Conservation (phyloP, 257 asterid species). For the Gynochthodes officinalis region DNA sequence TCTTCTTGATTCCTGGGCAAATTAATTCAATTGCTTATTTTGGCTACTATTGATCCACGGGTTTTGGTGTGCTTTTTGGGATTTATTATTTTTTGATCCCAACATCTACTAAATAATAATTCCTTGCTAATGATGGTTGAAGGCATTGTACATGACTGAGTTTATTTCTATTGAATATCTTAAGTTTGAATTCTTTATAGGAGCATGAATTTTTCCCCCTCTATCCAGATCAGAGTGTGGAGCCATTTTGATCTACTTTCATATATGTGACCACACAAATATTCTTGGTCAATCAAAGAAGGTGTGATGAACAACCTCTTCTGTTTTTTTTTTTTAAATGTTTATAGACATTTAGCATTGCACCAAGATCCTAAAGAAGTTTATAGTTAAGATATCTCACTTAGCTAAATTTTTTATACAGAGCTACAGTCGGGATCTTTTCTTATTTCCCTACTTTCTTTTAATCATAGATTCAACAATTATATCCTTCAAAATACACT, state of each 20-base stretch:
- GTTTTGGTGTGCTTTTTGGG: too few relatives aligned
- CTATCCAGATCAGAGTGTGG: slow-evolving; percentile 80
- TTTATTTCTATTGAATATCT: neutral
- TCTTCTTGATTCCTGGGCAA: too few relatives aligned
- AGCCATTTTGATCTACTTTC: slow-evolving; percentile 67
- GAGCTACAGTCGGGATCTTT: slow-evolving; percentile 82
- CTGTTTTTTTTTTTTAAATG: neutral
- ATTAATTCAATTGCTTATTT: too few relatives aligned
- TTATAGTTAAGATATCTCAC: slow-evolving; percentile 2
- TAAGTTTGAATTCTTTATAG: neutral
- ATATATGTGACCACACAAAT: slow-evolving; percentile 82
- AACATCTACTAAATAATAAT: too few relatives aligned
- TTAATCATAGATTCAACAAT: slow-evolving; percentile 79
- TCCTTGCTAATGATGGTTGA: too few relatives aligned
- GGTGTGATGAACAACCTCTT: slow-evolving; percentile 36
- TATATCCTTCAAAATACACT: slow-evolving; percentile 81
- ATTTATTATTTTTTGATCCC: too few relatives aligned
- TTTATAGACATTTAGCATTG: too few relatives aligned
- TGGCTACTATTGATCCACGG: too few relatives aligned
- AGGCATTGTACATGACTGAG: slow-evolving; percentile 67
- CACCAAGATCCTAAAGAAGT: neutral
- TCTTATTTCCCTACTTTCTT: slow-evolving; percentile 85
- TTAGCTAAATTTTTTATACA: slow-evolving; percentile 35
- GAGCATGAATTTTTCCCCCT: slow-evolving; percentile 3
- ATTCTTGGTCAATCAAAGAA: slow-evolving; percentile 77